Base-by-base conservation (phyloP, 2,329 filamentous ascomycete species). In the Drechslera avenae region DNA sequence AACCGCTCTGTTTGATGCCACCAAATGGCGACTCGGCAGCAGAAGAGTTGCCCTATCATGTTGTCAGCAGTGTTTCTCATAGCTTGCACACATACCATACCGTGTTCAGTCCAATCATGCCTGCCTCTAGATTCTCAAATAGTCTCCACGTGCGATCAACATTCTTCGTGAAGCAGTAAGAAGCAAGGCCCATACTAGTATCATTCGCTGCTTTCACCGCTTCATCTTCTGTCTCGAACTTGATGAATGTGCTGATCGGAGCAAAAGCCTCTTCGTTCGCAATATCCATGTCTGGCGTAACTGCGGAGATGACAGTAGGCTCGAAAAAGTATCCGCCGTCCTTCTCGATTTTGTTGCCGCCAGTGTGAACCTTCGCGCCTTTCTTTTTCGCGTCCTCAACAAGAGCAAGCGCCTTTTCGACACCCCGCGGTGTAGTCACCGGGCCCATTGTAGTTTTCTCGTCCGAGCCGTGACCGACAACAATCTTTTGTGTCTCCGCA, bases 91-190 rank as follows among this genome's bases (percentile, higher is more conserved):
- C 26, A 5, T 4, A 52, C 31, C 70, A 63, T 63, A 76, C 83
- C 81, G 81, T 84, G 60, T 86, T 86, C 73, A 86, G 75, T 12
- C 85, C 86, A 63, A 88, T 85, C 86, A 88, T 88, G 3, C 85
- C 86, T 4, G 86, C 85, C 66, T 88, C 85, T 28, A 89, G 68
- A 57, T 83, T 86, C 76, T 89, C 86, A 49, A 88, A 74, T 65
- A 88, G 73, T 51, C 86, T 77, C 82, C 85, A 87, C 43, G 83
- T 78, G 0, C 85, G 82, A 64, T 87, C 84, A 4, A 88, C 74
- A 60, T 87, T 83, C 74, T 86, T 86, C 1, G 86, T 88, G 71
- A 88, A 88, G 54, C 83, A 83, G 62, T 88, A 88, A 32, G 82
- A 85, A 6, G 86, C 86, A 53, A 87, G 70, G 4, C 86, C 86